phyloP scores from a whole-genome alignment of 495 filamentous ascomycete genomes.

The Trypethelium eluteriae region DNA sequence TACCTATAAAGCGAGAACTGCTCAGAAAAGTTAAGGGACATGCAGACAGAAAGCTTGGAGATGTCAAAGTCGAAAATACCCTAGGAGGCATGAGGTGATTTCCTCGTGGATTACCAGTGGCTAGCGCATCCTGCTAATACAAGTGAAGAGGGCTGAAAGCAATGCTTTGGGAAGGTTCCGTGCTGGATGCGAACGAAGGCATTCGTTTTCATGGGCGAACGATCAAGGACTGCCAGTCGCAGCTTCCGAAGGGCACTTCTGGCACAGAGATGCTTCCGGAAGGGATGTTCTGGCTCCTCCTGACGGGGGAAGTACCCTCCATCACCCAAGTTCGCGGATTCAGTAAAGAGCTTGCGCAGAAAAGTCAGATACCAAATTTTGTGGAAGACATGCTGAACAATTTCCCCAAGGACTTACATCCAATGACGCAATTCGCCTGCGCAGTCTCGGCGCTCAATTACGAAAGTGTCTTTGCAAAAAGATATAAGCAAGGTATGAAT shows the following conservation, averaged over 20 bases:
- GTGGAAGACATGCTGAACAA: conserved; percentile 81
- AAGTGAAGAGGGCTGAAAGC: conserved; percentile 68
- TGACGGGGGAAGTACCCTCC: conserved; percentile 87
- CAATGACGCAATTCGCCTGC: conserved; percentile 96
- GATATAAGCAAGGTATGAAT: conserved; percentile 79
- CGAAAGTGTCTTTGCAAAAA: conserved; percentile 82
- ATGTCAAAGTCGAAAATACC: conserved; percentile 88
- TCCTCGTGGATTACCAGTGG: not conserved
- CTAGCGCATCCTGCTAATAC: conserved; percentile 15
- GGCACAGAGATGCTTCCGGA: conserved; percentile 99
- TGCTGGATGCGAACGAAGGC: conserved; percentile 92
- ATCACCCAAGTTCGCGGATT: conserved; percentile 71
- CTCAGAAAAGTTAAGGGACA: conserved; percentile 84
- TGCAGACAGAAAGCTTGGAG: conserved; percentile 73
- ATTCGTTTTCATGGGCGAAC: conserved; percentile 97
- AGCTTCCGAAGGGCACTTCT: conserved; percentile 84
- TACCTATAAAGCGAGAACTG: conserved; percentile 87
- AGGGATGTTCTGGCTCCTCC: conserved; percentile 98
- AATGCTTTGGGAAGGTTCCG: conserved; percentile 98
- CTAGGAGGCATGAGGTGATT: conserved; percentile 85
- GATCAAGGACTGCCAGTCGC: conserved; percentile 93
- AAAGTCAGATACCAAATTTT: conserved; percentile 74
- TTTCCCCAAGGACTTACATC: conserved; percentile 83
- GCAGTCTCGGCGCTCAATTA: conserved; percentile 90
- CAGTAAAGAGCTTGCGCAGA: conserved; percentile 77